These are phyloP conservation scores for Dactylonectria macrodidyma DNA, from an alignment of 2,329 filamentous ascomycete species.

Conservation along the genomic window DNA sequence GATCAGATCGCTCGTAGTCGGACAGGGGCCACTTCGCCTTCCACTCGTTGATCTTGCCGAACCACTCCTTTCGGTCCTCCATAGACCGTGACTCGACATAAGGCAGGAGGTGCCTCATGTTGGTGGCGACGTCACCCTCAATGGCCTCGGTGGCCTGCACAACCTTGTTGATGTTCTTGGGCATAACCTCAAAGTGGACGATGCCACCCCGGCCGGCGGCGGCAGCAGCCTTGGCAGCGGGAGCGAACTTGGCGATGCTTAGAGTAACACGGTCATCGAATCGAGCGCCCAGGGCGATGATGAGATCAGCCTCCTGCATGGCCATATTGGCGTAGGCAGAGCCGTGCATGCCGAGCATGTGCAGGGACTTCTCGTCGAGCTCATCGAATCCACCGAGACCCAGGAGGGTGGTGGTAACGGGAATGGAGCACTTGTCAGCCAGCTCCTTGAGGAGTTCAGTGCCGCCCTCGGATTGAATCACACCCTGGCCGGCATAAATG, in stretches of 20 bases:
- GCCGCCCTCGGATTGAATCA: conserved; percentile 85
- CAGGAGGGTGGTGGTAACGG: conserved; percentile 95
- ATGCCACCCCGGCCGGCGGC: conserved; percentile 91
- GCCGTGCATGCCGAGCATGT: conserved; percentile 99
- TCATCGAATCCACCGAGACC: conserved; percentile 95
- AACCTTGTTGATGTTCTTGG: conserved; percentile 99
- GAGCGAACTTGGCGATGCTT: conserved; percentile 88
- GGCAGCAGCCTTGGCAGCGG: conserved; percentile 87
- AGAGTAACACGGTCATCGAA: conserved; percentile 97
- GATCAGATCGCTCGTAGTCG: conserved; percentile 83
- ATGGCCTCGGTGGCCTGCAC: conserved; percentile 96
- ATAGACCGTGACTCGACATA: conserved; percentile 74
- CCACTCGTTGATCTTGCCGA: conserved; percentile 90
- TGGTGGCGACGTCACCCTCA: conserved; percentile 90
- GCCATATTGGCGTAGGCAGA: conserved; percentile 98
- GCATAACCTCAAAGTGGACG: conserved; percentile 97
- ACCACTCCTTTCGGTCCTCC: conserved; percentile 85
- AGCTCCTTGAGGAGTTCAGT: conserved; percentile 85
- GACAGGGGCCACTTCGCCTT: conserved; percentile 90
- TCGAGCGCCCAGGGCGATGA: conserved; percentile 92
- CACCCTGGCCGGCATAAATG: conserved; percentile 94
- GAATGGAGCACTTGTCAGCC: conserved; percentile 91
- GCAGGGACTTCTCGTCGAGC: conserved; percentile 91
- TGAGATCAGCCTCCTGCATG: conserved; percentile 96
- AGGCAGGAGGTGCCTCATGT: conserved; percentile 83